Base-by-base conservation (phyloP, 768 basidiomycete genomes). In the Suillus hirtellus region DNA sequence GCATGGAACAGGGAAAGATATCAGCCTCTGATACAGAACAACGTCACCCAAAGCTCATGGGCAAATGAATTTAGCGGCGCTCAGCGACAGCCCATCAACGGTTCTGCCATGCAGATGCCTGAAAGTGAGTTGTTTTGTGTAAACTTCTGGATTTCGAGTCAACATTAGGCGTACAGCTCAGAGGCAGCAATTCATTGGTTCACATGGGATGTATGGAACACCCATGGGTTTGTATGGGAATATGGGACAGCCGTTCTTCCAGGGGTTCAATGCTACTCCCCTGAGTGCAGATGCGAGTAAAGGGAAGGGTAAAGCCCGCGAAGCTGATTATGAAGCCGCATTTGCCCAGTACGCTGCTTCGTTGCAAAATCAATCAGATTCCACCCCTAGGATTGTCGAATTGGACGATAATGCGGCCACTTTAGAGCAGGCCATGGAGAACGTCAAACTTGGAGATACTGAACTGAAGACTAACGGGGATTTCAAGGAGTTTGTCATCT, bases 271-370 rank as follows among this genome's bases (percentile, higher is more conserved):
- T 59, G 65, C 70, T 59, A 59, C 70, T 58, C 62, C 64, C 66
- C 67, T 69, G 38, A 52, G 68, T 64, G 50, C 69, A 60, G 65
- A 77, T 58, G 24, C 37, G 24, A 40, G 24, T 14, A 86, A 88
- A 68, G 90, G 87, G 15, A 98, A 96, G 72, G 92, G 90, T 2
- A 95, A 93, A 72, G 85, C 80, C 19, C 81, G 84, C 62, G 89
- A 93, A 60, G 85, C 84, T 4, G 92, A 92, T 73, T 92, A 93
- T 63, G 92, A 94, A 67, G 89, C 89, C n/a, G 92, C 92, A 11
- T 93, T 94, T 75, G 88, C 86, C 12, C 84, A 89, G 68, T 79
- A 83, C 2, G 78, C 80, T 6, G 85, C 84, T n/a, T 85, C 86
- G 21, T 69, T 87, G n/a, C 73, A 75, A 15, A 66, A 70, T 34